Evolutionary conservation across 129 eudicot genomes (phyloP).

Genomic region (Saussurea involucrata): DNA sequence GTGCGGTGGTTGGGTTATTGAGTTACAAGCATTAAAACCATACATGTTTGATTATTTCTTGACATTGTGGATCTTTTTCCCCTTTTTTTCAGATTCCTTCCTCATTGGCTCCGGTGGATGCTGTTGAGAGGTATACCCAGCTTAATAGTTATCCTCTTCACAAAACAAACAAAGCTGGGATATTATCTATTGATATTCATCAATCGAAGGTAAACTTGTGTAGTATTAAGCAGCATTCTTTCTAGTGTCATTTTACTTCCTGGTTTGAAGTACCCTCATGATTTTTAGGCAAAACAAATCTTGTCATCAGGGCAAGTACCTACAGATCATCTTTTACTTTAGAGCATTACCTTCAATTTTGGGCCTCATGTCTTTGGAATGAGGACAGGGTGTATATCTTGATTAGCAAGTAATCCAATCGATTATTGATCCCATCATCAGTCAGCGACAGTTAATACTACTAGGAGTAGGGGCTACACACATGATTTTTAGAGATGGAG

Average conservation of each 20-base stretch:
- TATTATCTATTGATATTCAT: slow-evolving; percentile 73
- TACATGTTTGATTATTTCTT: neutral
- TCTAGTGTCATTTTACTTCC: neutral
- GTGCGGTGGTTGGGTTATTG: neutral
- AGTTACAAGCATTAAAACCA: neutral
- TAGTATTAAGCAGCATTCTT: neutral
- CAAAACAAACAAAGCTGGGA: slow-evolving; percentile 90
- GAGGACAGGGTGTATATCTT: too few species aligned
- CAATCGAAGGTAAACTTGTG: slow-evolving; percentile 63
- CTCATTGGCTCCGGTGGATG: slow-evolving; percentile 77
- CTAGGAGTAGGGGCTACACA: neutral
- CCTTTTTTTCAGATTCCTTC: slow-evolving; percentile 57
- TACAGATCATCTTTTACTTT: neutral
- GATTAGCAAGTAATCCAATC: neutral
- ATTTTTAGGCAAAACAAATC: neutral
- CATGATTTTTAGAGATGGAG: neutral
- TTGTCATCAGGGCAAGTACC: neutral
- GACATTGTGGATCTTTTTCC: neutral
- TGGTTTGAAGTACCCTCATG: neutral
- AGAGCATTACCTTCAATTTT: neutral
- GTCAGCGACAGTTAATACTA: neutral
- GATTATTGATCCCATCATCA: neutral
- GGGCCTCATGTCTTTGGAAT: neutral
- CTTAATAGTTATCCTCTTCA: slow-evolving; percentile 87
- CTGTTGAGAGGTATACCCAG: slow-evolving; percentile 81